These are phyloP conservation scores for Lophiostoma macrostomum DNA, from an alignment of 495 filamentous ascomycete species.

Conservation along the genomic window DNA sequence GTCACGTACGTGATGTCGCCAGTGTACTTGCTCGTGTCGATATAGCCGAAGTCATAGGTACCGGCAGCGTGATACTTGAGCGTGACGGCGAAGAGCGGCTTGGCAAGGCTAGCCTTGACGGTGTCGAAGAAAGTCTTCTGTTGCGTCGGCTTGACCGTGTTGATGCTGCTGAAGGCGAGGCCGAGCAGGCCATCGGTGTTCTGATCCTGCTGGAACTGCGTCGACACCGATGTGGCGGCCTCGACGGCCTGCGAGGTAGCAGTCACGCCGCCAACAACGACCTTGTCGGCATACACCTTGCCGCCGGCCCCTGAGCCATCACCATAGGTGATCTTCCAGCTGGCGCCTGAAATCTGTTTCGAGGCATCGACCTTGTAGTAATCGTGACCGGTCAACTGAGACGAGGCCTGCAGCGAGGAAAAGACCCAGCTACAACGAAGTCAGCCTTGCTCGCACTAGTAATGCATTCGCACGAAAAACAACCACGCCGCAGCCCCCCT, in stretches of 20 bases:
- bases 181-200: slow-evolving; percentile 70
- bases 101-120: slow-evolving; percentile 54
- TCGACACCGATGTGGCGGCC: slow-evolving; percentile 59
- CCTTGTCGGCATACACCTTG: slow-evolving; percentile 66
- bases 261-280: slow-evolving; percentile 63
- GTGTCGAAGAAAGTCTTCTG: slow-evolving; percentile 75
- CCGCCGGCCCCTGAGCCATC: slow-evolving; percentile 66
- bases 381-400: slow-evolving; percentile 55
- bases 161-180: slow-evolving; percentile 67
- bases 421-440: slow-evolving; percentile 32
- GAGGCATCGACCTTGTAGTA: slow-evolving; percentile 55
- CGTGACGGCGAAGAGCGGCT: slow-evolving; percentile 66
- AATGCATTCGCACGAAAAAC: background rate
- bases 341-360: slow-evolving; percentile 51
- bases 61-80: slow-evolving; percentile 64
- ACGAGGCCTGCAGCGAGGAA: slow-evolving; percentile 33
- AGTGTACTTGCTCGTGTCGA: slow-evolving; percentile 61
- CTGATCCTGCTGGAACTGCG: slow-evolving; percentile 56
- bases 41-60: slow-evolving; percentile 71
- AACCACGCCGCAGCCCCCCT: slow-evolving; percentile 2
- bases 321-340: slow-evolving; percentile 69
- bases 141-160: slow-evolving; percentile 59
- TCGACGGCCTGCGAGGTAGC: slow-evolving; percentile 66
- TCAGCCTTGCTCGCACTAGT: slow-evolving; percentile 9
- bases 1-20: slow-evolving; percentile 59